Conservation (phyloP, 805 yeast species). For the Suhomyces kilbournensis region DNA sequence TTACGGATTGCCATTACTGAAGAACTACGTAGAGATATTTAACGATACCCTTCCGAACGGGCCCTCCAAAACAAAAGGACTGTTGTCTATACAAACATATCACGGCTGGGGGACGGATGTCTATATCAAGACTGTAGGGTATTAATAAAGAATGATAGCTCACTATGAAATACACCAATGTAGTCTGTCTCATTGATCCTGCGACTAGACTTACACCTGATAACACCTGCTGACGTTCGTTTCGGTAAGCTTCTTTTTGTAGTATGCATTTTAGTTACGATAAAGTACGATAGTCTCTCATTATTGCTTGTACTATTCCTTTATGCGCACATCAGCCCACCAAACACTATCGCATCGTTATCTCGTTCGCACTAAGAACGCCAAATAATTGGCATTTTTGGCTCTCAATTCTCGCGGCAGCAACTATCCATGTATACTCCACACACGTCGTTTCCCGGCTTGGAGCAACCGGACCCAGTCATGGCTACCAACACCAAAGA, state of each 20-base stretch:
- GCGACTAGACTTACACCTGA: no score
- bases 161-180: no score
- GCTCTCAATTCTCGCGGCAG: neutral
- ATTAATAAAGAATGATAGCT: neutral
- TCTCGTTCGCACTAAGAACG: neutral
- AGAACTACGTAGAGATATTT: constrained; percentile 41
- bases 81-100: constrained; percentile 40
- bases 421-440: constrained; percentile 1
- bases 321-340: no score
- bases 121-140: constrained; percentile 39
- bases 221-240: no score
- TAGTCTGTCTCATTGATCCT: no score
- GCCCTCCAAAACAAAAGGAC: constrained; percentile 27
- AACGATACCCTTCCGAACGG: constrained; percentile 27
- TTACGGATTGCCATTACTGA: constrained; percentile 85
- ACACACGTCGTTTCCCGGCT: constrained; percentile 4
- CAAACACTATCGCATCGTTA: no score
- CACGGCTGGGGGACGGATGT: constrained; percentile 48
- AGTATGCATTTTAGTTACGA: no score
- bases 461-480: neutral
- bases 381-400: neutral
- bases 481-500: neutral
- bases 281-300: no score
- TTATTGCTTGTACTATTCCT: no score
- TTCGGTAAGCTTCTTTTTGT: no score